Conservation (phyloP, 768 basidiomycete species). For the Pisolithus tinctorius region DNA sequence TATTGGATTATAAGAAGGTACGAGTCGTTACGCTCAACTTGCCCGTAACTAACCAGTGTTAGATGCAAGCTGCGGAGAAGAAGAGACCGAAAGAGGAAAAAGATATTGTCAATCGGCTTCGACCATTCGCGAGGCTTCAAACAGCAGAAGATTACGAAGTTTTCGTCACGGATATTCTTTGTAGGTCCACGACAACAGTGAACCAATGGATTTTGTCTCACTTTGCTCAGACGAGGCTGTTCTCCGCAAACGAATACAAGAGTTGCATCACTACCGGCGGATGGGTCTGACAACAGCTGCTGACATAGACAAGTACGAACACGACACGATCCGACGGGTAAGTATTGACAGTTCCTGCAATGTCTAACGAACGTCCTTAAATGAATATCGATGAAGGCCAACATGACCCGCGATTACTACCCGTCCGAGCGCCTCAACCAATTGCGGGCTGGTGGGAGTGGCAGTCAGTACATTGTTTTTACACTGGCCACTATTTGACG, state of each 20-base stretch:
- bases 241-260: conserved; percentile 81
- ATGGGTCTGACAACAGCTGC: conserved; percentile 76
- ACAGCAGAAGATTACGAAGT: conserved; percentile 88
- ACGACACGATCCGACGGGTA: conserved; percentile 68
- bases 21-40: background rate
- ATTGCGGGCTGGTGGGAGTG: conserved; percentile 36
- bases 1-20: conserved; percentile 96
- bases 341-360: conserved; percentile 13
- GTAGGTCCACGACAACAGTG: conserved; percentile 39
- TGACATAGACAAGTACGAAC: conserved; percentile 90
- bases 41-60: background rate
- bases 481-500: background rate
- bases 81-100: conserved; percentile 88
- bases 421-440: conserved; percentile 46
- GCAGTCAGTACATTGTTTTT: conserved; percentile 40
- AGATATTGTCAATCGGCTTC: conserved; percentile 81
- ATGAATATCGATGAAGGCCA: conserved; percentile 60
- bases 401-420: conserved; percentile 49
- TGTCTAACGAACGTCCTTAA: background rate
- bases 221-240: conserved; percentile 67
- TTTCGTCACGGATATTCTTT: conserved; percentile 83
- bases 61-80: conserved; percentile 91
- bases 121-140: conserved; percentile 87
- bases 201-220: background rate
- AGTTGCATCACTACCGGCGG: conserved; percentile 85